A percentile compares a stretch with the other conserved stretches of the same genome.
Conservation (phyloP, 768 basidiomycete species). For the Termitomyces heimii region DNA sequence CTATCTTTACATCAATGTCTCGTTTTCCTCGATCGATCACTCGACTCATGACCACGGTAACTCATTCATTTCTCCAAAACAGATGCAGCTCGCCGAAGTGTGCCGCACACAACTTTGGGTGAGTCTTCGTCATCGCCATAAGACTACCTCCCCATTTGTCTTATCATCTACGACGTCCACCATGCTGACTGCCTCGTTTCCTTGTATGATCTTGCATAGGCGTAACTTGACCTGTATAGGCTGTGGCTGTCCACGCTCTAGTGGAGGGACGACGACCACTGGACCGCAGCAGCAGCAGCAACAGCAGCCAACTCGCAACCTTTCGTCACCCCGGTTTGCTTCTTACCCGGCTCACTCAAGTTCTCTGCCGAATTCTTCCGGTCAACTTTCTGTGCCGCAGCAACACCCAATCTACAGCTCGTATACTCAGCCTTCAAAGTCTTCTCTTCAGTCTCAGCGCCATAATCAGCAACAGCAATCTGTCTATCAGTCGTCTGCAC, state of each 20-base stretch:
- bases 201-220: constrained; percentile 49
- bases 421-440: constrained; percentile 14
- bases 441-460: neutral
- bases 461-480: constrained; percentile 7
- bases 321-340: constrained; percentile 26
- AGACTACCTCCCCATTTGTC: neutral
- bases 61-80: constrained; percentile 15
- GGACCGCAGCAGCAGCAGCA: constrained; percentile 16
- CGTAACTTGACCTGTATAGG: constrained; percentile 76
- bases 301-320: constrained; percentile 21
- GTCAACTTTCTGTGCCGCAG: neutral
- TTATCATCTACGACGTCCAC: constrained; percentile 9
- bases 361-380: neutral
- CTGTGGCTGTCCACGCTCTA: constrained; percentile 59
- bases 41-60: constrained; percentile 5
- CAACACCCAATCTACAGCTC: constrained; percentile 6
- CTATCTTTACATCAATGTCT: constrained; percentile 20
- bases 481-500: constrained; percentile 13
- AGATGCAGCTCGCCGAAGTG: constrained; percentile 68
- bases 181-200: constrained; percentile 43
- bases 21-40: constrained; percentile 8
- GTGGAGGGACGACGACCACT: constrained; percentile 19
- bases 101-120: constrained; percentile 85
- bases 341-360: constrained; percentile 14
- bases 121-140: constrained; percentile 21